These are phyloP conservation scores for Backusella tarrabulga DNA, from an alignment of 192 early-diverging fungal species.

Conservation along the genomic window DNA sequence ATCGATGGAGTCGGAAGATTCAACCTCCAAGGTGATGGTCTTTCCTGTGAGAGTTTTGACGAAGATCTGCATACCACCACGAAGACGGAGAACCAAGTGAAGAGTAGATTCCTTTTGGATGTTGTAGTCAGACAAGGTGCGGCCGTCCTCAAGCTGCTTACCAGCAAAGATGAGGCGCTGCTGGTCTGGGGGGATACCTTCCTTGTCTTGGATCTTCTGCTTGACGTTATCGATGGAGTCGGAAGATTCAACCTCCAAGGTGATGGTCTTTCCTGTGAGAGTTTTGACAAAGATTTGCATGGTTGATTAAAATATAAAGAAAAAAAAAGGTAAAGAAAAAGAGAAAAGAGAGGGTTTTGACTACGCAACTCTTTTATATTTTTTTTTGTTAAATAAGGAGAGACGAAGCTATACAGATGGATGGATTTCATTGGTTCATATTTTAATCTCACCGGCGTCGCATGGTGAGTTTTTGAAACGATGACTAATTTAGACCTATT, in stretches of 20 bases:
- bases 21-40: slow-evolving; percentile 93
- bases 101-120: slow-evolving; percentile 86
- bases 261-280: slow-evolving; percentile 96
- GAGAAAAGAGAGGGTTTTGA: background rate
- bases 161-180: slow-evolving; percentile 82
- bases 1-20: slow-evolving; percentile 73
- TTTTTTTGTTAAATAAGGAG: slow-evolving; percentile 3
- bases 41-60: slow-evolving; percentile 93
- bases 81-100: slow-evolving; percentile 76
- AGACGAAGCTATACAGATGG: background rate
- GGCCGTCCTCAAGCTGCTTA: slow-evolving; percentile 82
- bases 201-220: slow-evolving; percentile 94
- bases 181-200: slow-evolving; percentile 85
- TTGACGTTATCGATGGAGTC: slow-evolving; percentile 82
- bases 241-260: slow-evolving; percentile 81
- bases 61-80: slow-evolving; percentile 59
- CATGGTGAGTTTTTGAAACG: background rate
- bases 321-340: background rate
- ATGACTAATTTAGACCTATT: background rate
- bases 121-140: slow-evolving; percentile 74
- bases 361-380: background rate
- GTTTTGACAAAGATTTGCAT: slow-evolving; percentile 71
- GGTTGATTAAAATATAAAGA: background rate
- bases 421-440: slow-evolving; percentile 2
- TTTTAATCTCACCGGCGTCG: background rate